Evolutionary conservation across 2,329 filamentous ascomycete species (phyloP).

Genomic region (Fusarium poae): DNA sequence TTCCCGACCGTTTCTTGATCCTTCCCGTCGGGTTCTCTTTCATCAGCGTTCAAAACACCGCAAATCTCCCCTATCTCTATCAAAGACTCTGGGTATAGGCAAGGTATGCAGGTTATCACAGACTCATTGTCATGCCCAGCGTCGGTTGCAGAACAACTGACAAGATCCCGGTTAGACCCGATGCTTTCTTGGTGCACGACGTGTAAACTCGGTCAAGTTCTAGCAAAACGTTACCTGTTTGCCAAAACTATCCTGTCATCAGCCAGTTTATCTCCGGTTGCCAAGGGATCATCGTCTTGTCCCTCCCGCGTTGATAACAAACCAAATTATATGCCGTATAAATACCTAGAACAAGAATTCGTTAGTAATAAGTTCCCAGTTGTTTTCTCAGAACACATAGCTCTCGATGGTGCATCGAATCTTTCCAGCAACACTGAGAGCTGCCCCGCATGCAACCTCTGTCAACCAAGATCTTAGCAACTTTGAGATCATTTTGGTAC

Average conservation of each 20-base stretch:
- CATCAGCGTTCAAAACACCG: slow-evolving; percentile 31
- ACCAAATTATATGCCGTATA: slow-evolving; percentile 14
- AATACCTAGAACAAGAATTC: slow-evolving; percentile 22
- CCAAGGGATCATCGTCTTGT: slow-evolving; percentile 28
- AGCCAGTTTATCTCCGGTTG: slow-evolving; percentile 42
- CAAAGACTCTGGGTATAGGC: slow-evolving; percentile 19
- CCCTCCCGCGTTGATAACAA: slow-evolving; percentile 30
- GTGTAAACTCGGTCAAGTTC: slow-evolving; percentile 11
- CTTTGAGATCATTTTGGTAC: slow-evolving; percentile 31
- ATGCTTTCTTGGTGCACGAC: slow-evolving; percentile 19
- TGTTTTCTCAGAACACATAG: slow-evolving; percentile 5
- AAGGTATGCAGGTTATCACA: neutral
- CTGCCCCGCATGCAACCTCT: slow-evolving; percentile 23
- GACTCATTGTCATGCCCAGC: slow-evolving; percentile 9
- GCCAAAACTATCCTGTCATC: slow-evolving; percentile 35
- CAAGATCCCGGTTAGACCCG: slow-evolving; percentile 39
- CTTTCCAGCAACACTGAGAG: neutral
- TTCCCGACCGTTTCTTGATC: slow-evolving; percentile 9
- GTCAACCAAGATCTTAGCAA: slow-evolving; percentile 25
- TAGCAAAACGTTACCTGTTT: neutral
- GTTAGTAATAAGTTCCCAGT: slow-evolving; percentile 34
- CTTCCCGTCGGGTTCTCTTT: slow-evolving; percentile 23
- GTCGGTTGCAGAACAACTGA: slow-evolving; percentile 7
- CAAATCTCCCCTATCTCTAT: slow-evolving; percentile 41
- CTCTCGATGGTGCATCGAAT: neutral